Conservation (phyloP, 176 grass and related monocot genomes). For the Canna indica region DNA sequence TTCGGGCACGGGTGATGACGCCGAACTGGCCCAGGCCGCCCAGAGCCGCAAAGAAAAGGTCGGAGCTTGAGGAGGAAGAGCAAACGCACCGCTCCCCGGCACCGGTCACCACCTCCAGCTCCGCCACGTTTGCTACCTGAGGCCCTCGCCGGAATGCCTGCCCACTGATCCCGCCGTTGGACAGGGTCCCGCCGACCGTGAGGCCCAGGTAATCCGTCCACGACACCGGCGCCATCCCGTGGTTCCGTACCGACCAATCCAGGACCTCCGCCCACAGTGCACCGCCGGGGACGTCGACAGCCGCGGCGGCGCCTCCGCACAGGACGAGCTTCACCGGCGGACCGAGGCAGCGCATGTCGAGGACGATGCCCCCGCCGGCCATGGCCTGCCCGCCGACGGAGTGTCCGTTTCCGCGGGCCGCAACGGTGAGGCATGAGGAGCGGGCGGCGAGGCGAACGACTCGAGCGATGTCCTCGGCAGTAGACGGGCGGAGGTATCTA, state of each 20-base stretch:
- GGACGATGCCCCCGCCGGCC: slow-evolving; percentile 58
- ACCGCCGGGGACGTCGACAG: slow-evolving; percentile 61
- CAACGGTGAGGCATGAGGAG: slow-evolving; percentile 36
- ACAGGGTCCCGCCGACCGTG: slow-evolving; percentile 93
- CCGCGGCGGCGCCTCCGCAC: background rate
- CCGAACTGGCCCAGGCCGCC: slow-evolving; percentile 97
- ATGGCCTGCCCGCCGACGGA: slow-evolving; percentile 68
- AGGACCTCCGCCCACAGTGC: slow-evolving; percentile 93
- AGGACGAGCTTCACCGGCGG: slow-evolving; percentile 23
- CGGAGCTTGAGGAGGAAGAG: slow-evolving; percentile 30
- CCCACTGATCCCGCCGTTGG: slow-evolving; percentile 83
- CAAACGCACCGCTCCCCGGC: slow-evolving; percentile 50
- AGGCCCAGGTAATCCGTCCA: slow-evolving; percentile 95
- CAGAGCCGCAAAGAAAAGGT: slow-evolving; percentile 82
- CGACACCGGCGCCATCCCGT: slow-evolving; percentile 51
- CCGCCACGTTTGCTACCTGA: slow-evolving; percentile 73
- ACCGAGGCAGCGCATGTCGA: slow-evolving; percentile 72
- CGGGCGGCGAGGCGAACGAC: slow-evolving; percentile 37
- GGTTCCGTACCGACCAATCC: slow-evolving; percentile 49
- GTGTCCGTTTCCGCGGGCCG: slow-evolving; percentile 92
- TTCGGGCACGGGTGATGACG: slow-evolving; percentile 75
- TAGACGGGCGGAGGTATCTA: slow-evolving; percentile 46
- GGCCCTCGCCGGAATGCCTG: slow-evolving; percentile 78
- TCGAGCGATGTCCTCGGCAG: slow-evolving; percentile 43
- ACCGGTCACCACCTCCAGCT: slow-evolving; percentile 66